Conservation (phyloP, 208 protist genomes). For the Polymyxa betae region DNA sequence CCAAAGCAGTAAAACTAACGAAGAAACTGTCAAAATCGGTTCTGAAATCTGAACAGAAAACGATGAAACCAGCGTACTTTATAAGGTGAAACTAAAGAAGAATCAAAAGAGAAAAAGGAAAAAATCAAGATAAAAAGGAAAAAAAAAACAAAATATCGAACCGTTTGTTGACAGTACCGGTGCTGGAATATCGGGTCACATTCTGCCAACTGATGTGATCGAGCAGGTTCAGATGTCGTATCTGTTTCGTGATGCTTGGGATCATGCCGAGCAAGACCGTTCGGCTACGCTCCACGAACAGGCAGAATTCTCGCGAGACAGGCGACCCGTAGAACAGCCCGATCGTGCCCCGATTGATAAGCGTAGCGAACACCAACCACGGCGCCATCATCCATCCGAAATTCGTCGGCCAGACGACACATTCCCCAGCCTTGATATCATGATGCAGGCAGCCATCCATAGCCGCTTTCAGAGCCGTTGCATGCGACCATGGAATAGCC, state of each 20-base stretch:
- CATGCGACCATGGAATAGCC: slow-evolving; percentile 53
- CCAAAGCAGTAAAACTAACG: no score
- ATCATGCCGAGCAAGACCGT: slow-evolving; percentile 6
- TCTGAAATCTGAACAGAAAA: no score
- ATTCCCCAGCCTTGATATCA: slow-evolving; percentile 43
- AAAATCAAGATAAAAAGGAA: no score
- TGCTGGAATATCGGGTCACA: neutral
- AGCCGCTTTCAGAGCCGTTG: slow-evolving; percentile 13
- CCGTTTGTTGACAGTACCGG: no score
- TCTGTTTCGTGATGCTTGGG: slow-evolving; percentile 46
- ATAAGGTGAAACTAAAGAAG: no score
- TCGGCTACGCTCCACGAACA: neutral
- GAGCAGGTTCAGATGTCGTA: neutral
- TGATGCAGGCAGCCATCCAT: slow-evolving; percentile 43
- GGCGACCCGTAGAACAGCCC: slow-evolving; percentile 50
- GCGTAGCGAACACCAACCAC: neutral
- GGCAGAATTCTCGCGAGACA: slow-evolving; percentile 12
- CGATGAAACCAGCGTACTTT: no score
- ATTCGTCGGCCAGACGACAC: slow-evolving; percentile 55
- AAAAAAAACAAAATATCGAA: no score
- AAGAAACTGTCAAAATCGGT: no score
- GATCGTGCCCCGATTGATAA: neutral
- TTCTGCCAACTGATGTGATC: neutral
- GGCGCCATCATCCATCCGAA: slow-evolving; percentile 59
- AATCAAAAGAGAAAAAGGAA: no score